Evolutionary conservation across 2,329 filamentous ascomycete genomes (phyloP).

Genomic region (Fusarium concolor): DNA sequence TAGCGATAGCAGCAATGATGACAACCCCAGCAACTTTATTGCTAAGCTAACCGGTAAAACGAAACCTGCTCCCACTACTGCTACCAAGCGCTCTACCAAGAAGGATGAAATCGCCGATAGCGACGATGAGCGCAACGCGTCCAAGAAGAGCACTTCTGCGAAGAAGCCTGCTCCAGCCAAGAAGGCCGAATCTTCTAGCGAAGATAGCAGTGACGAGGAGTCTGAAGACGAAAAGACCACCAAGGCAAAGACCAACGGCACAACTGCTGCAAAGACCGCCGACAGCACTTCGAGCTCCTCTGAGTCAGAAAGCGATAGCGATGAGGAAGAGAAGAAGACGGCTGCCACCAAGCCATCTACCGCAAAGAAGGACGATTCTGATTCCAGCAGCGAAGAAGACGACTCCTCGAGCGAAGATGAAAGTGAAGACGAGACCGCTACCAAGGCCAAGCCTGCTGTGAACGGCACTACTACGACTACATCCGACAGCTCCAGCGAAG

Average conservation of each 20-base stretch:
- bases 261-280: conserved; percentile 23
- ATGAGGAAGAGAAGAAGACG: conserved; percentile 40
- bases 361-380: conserved; percentile 34
- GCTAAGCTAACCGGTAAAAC: conserved; percentile 47
- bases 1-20: conserved; percentile 29
- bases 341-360: conserved; percentile 27
- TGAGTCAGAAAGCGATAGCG: conserved; percentile 47
- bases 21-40: conserved; percentile 46
- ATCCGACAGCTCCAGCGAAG: conserved; percentile 42
- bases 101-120: conserved; percentile 58
- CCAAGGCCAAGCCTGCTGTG: conserved; percentile 33
- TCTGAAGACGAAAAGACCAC: conserved; percentile 40
- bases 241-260: conserved; percentile 40
- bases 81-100: conserved; percentile 47
- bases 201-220: conserved; percentile 48
- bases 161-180: conserved; percentile 36
- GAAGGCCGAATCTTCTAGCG: conserved; percentile 36
- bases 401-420: conserved; percentile 47
- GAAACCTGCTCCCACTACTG: conserved; percentile 29
- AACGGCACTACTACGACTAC: conserved; percentile 28
- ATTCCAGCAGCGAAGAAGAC: conserved; percentile 30
- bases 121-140: conserved; percentile 53
- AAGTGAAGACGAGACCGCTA: conserved; percentile 43
- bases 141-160: conserved; percentile 37
- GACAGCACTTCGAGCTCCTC: conserved; percentile 45